Evolutionary conservation across 345 rosid species (phyloP).

Genomic region (Pistacia atlantica): DNA sequence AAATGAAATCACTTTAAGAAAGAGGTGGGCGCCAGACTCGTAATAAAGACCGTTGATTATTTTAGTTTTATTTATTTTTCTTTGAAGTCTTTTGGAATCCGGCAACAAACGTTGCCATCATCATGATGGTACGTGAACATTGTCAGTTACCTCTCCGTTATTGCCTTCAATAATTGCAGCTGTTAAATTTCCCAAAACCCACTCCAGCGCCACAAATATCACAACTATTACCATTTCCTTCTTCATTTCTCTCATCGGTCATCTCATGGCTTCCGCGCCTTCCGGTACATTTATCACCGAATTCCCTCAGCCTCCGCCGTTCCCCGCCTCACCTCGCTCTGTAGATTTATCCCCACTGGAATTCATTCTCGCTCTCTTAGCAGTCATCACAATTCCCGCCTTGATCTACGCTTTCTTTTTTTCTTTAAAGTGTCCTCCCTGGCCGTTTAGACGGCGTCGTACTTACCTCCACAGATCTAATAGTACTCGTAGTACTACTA

Average conservation of each 20-base stretch:
- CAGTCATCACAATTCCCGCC: constrained; percentile 68
- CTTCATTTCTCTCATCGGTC: not conserved
- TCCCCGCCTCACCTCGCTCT: constrained; percentile 53
- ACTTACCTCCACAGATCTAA: constrained; percentile 12
- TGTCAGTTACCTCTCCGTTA: not conserved
- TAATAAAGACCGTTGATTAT: not conserved
- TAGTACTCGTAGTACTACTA: not conserved
- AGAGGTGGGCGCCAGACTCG: too few species aligned
- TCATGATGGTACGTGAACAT: constrained; percentile 9
- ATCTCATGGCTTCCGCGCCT: not conserved
- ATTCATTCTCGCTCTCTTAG: constrained; percentile 65
- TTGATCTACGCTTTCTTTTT: constrained; percentile 69
- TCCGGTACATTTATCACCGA: constrained; percentile 16
- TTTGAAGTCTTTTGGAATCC: not conserved
- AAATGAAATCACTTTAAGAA: too few species aligned
- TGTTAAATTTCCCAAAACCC: not conserved
- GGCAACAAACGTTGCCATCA: constrained; percentile 9
- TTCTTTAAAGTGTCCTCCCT: constrained; percentile 52
- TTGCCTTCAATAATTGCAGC: constrained; percentile 29
- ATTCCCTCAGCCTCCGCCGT: constrained; percentile 44
- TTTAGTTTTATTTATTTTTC: not conserved
- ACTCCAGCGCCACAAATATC: constrained; percentile 4
- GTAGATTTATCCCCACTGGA: constrained; percentile 70
- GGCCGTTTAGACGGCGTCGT: constrained; percentile 24
- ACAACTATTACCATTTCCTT: not conserved